A percentile compares a stretch with the other conserved stretches of the same genome.
phyloP scores from a whole-genome alignment of 805 yeast species.

The Millerago galiae region DNA sequence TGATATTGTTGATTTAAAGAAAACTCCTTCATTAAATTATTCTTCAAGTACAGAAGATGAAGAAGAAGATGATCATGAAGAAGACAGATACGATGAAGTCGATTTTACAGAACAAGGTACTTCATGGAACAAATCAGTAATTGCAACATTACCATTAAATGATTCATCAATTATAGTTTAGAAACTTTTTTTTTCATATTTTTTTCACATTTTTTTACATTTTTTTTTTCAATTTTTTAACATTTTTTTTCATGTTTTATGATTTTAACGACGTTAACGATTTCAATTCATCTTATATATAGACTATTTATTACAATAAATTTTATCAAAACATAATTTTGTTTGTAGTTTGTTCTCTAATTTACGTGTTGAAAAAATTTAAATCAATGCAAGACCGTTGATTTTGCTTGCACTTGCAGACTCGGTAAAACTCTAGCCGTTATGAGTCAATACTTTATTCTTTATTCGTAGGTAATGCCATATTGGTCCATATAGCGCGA shows the following conservation, averaged over 20 bases:
- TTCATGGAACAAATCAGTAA: background rate
- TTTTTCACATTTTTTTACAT: background rate
- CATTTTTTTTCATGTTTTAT: background rate
- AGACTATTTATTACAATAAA: background rate
- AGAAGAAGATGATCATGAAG: constrained; percentile 12
- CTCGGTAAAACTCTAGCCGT: no score
- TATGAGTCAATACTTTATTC: no score
- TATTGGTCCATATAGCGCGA: no score
- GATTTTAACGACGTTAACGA: background rate
- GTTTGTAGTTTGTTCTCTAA: background rate
- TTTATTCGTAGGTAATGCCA: no score
- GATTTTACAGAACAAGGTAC: constrained; percentile 4
- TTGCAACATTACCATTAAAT: no score
- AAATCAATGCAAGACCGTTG: no score
- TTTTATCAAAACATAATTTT: background rate
- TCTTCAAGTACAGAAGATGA: constrained; percentile 14
- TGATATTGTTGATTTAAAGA: constrained; percentile 16
- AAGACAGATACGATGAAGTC: constrained; percentile 2
- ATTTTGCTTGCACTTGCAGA: no score
- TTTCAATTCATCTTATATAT: background rate
- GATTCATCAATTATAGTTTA: background rate
- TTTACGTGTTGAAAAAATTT: no score
- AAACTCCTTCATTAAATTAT: constrained; percentile 13
- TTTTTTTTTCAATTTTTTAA: background rate
- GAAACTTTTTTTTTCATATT: background rate